Percentiles rank a stretch among this genome's conserved stretches.
Evolutionary conservation across 805 yeast genomes (phyloP).

Genomic region (Jamesozyma piceae): DNA sequence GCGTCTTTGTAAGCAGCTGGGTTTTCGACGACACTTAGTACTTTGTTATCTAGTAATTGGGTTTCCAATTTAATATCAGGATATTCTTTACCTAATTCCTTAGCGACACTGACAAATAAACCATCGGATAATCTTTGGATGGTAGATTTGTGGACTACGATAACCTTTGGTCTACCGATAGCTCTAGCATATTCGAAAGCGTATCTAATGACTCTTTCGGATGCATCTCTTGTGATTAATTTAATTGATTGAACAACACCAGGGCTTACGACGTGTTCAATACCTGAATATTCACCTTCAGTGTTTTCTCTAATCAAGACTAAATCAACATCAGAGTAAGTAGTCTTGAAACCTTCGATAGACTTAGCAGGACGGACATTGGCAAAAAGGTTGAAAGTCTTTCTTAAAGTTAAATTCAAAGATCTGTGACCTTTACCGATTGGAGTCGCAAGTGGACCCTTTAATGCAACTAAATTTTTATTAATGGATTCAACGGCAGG

Average conservation of each 20-base stretch:
- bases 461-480: slow-evolving; percentile 87
- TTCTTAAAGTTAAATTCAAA: slow-evolving; percentile 92
- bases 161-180: slow-evolving; percentile 75
- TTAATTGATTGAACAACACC: slow-evolving; percentile 98
- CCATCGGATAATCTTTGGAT: slow-evolving; percentile 98
- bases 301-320: slow-evolving; percentile 98
- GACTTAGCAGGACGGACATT: slow-evolving; percentile 96
- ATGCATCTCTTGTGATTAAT: slow-evolving; percentile 91
- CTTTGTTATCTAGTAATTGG: slow-evolving; percentile 93
- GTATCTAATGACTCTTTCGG: slow-evolving; percentile 92
- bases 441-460: slow-evolving; percentile 98
- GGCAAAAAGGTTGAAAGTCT: slow-evolving; percentile 92
- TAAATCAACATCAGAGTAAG: slow-evolving; percentile 71
- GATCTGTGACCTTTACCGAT: slow-evolving; percentile 98
- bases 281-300: slow-evolving; percentile 99
- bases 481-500: slow-evolving; percentile 88
- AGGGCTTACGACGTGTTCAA: slow-evolving; percentile 95
- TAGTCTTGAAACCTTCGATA: slow-evolving; percentile 87
- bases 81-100: slow-evolving; percentile 81
- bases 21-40: slow-evolving; percentile 79
- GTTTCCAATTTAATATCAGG: slow-evolving; percentile 78
- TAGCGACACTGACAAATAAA: slow-evolving; percentile 85
- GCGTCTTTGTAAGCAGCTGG: slow-evolving; percentile 77
- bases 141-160: slow-evolving; percentile 96
- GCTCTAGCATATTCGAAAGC: slow-evolving; percentile 94